Base-by-base conservation (phyloP, 768 basidiomycete species). In the Mycena vulgaris region DNA sequence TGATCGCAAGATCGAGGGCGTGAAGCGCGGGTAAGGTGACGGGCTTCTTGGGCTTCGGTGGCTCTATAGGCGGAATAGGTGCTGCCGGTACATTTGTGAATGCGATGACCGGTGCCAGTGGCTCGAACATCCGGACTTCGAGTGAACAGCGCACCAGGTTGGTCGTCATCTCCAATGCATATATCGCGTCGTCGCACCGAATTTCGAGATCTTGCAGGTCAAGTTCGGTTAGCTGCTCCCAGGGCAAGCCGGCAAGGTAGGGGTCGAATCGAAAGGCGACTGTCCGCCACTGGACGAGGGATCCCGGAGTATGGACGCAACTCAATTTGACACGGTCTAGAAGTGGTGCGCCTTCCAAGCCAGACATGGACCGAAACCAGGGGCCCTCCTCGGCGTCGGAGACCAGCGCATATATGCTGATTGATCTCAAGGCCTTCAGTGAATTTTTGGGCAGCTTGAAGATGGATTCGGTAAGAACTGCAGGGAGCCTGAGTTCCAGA, bases 361-460 rank as follows among this genome's bases (percentile, higher is more conserved):
- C 63, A 16, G 72, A 66, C 72, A 73, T 73, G 35, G 53, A 48
- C 21, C 63, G 68, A 28, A 72, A 72, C 71, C 71, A 72, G 4
- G 52, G 21, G 1, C 48, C 66, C 0, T 31, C 6, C 8, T 62
- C 39, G 30, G n/a, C n/a, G n/a, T 11, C 55, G 0, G 51, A 40
- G 6, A 66, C 19, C n/a, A 40, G 4, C 1, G 71, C 71, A 17
- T 17, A 19, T 11, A 72, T 27, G 6, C 37, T 65, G 49, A 72
- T 56, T 11, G 71, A 49, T 27, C 21, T 62, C 52, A 72, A 17
- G 2, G 37, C 33, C 52, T 62, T 66, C 13, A 72, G 25, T 3
- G 71, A 59, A 28, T 68, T 72, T 33, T 40, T 31, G 1, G 71
- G 67, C 5, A 72, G 68, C 55, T 72, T 72, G 63, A 69, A 72